Base-by-base conservation (phyloP, 176 grass and related monocot species). In the Melocanna baccifera region DNA sequence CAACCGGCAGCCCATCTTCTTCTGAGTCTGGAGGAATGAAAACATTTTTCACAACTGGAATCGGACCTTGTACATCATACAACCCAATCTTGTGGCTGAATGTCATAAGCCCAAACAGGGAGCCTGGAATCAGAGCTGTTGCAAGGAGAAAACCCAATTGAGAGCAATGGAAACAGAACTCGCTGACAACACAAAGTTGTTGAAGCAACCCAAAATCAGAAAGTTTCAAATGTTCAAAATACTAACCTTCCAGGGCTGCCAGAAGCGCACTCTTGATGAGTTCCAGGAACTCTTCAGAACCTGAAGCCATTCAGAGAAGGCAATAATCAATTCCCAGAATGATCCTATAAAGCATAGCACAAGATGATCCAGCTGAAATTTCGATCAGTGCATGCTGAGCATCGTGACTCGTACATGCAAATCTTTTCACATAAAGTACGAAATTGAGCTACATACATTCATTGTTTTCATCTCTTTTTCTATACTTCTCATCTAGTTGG, bases 61-160 rank as follows among this genome's bases (percentile, higher is more conserved):
- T 85, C 22, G 88, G 93, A 62, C 93, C 96, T 89, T 99, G 93
- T 58, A 99, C 81, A 89, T 99, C 96, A 87, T 99, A 99, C 62
- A 99, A 51, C 16, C 96, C 93, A 81, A 99, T 94, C 86, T 96
- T 99, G 69, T 99, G 93, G 78, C 96, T 99, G 91, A 94, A 96
- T 72, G 91, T 99, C 55, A 99, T 84, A 74, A 99, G 81, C 41
- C 93, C 96, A 86, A 96, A 99, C 37, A 99, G 81, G 57, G 91
- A 99, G 28, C 93, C 96, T 43, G 96, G 96, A 76, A 81, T 85
- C 50, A 99, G 84, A 89, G 93, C 93, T 99, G 91, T 75, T 81
- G 90, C 68, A 84, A 12, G n/a, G 51, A 82, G 64, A 87, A 86
- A 91, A 84, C 29, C n/a, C 12, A 67, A 73, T 69, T 75, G 42